Evolutionary conservation across 108 stramenopile genomes (phyloP), one percentile per base, ranked within the genome.

Genomic region (Poteriospumella lacustris): DNA sequence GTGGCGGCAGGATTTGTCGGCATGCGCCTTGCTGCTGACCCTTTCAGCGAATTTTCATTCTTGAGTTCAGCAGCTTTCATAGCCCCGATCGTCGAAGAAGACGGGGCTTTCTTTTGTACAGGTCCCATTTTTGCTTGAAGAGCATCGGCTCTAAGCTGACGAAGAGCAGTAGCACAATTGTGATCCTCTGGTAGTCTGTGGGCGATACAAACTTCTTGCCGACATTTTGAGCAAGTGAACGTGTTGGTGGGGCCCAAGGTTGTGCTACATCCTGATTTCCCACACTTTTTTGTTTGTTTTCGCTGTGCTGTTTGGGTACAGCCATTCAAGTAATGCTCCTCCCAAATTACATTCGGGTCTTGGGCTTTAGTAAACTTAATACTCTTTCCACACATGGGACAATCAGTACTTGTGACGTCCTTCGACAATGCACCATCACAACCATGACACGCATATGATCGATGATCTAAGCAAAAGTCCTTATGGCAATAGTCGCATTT

Each of bases 381-480:
- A 64, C 60, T 64, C 36, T 64, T 64, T 34, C 60, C 60, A 64
- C 60, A 64, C 5, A 64, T 24, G 9, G 60, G 60, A 64, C 60
- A 64, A 64, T 64, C 60, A 19, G 36, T 64, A 33, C 60, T 64
- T 64, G 60, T 64, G 12, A 12, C 36, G 36, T 64, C 60, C 36
- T 64, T 64, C 33, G 60, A 64, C 5, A 34, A 26, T 31, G 60
- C 24, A 64, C 24, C 24, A 12, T 64, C 12, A 64, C 60, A 64
- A 33, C 31, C 36, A 33, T 64, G 60, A 19, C 33, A 26, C 36
- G 28, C 33, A 64, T 64, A 64, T 12, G 60, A 64, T 9, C 60
- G 60, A 64, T 64, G 60, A 12, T 19, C 31, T 64, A 64, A 33
- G 36, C 60, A 64, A 5, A 64, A 64, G 28, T 26, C 15, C 24